These are phyloP conservation scores for Colletotrichum cordylinicola DNA, from an alignment of 2,329 filamentous ascomycete genomes.

Conservation along the genomic window DNA sequence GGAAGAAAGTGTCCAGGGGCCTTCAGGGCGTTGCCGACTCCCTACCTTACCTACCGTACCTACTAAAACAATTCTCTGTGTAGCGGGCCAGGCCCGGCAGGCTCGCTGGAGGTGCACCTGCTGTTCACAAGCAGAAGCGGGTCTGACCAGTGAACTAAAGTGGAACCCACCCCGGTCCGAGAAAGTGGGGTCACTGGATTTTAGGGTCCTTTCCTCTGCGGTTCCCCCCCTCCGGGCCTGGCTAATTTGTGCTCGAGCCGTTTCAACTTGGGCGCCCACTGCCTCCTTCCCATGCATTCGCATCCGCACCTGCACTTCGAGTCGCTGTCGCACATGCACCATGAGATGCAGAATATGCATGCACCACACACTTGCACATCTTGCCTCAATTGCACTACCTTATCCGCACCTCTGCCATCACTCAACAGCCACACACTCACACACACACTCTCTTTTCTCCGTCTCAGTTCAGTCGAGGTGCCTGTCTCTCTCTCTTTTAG, in stretches of 20 bases:
- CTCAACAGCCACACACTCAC: neutral
- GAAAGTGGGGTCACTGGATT: neutral
- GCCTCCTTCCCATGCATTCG: conserved; percentile 1
- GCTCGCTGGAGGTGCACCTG: neutral
- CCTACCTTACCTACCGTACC: too few relatives aligned
- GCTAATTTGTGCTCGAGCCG: conserved; percentile 12
- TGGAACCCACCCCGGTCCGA: neutral
- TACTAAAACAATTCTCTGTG: neutral
- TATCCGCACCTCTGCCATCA: neutral
- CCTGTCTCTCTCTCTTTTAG: neutral
- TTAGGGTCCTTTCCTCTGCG: neutral
- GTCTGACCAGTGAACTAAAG: neutral
- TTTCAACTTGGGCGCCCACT: conserved; percentile 10
- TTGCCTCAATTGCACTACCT: neutral
- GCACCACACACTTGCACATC: conserved; percentile 11
- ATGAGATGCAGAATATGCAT: conserved; percentile 3
- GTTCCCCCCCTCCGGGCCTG: neutral
- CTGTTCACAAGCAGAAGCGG: too few relatives aligned
- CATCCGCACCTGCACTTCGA: neutral
- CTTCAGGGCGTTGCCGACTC: neutral
- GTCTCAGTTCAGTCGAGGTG: neutral
- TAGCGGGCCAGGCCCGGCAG: neutral
- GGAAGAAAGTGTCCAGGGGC: neutral
- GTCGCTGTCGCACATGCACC: neutral
- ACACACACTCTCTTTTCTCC: too few relatives aligned